Evolutionary conservation across 176 grass and related monocot species (phyloP).

Genomic region (Rhynchospora pubera): DNA sequence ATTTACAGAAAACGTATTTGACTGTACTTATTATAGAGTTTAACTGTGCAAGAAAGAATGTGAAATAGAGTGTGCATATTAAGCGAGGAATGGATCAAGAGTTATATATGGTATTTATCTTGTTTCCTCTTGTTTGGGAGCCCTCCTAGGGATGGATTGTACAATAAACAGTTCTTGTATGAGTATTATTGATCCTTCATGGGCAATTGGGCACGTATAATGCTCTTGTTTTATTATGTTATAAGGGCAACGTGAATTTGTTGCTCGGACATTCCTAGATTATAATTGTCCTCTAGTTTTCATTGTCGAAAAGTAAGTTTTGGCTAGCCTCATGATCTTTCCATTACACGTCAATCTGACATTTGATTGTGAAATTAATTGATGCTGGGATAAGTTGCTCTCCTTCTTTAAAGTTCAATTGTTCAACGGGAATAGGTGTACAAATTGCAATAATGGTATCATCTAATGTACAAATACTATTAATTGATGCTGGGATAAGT

Average conservation of each 20-base stretch:
- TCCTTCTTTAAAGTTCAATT: not conserved
- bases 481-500: not conserved
- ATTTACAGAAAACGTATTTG: not conserved
- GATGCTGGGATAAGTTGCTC: not conserved
- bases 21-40: conserved; percentile 27
- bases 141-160: not conserved
- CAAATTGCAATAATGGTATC: not conserved
- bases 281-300: not conserved
- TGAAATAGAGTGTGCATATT: not conserved
- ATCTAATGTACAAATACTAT: not conserved
- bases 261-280: not conserved
- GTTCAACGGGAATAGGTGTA: not conserved
- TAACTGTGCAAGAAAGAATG: conserved; percentile 4
- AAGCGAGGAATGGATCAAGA: not conserved
- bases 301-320: not conserved
- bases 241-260: not conserved
- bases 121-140: not conserved
- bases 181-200: not conserved
- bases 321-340: not conserved
- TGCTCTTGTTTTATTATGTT: not conserved
- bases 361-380: not conserved
- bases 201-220: not conserved
- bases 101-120: not conserved
- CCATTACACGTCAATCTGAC: not conserved
- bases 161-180: conserved; percentile 18